Base-by-base conservation (phyloP, 2,329 filamentous ascomycete species). In the Alternaria atra region DNA sequence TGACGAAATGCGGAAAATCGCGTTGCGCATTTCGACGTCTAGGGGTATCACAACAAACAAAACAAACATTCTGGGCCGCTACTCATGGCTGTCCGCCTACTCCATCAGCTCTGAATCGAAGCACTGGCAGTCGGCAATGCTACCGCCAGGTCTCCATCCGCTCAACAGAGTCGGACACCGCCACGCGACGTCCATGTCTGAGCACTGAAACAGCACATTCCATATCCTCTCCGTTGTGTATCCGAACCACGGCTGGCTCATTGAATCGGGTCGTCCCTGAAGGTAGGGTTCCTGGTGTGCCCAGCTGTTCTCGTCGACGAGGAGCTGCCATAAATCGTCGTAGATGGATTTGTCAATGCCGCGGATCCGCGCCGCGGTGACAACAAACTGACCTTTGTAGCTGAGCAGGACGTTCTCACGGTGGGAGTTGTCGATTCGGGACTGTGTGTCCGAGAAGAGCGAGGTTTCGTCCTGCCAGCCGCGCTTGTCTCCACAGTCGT, bases 321-420 rank as follows among this genome's bases (percentile, higher is more conserved):
- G 61, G 1, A 67, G 66, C 4, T 70, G 52, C 53, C 63, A 55
- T 27, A 82, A 60, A 13, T 73, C 68, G 30, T 80, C 63, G 58
- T 80, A 82, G 15, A 80, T 63, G 6, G 51, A 52, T 50, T 73
- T 78, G 23, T 68, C 63, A 9, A 76, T 73, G 2, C 73, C 80
- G 1, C 81, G 72, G 6, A 84, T 80, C 1, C 84, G 75, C 5
- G 71, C 73, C 0, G 80, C 80, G 1, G 81, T 83, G 3, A 78
- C 81, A 37, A 84, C 71, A 65, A 85, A 84, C 52, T 83, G 80
- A 15, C 83, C 84, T 44, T 81, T 81, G 62, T 82, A 83, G 3
- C 80, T 81, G 6, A 84, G 71, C 0, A 81, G 70, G 0, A 81
- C 74, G 27, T 69, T 66, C 2, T 73, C 68, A 55, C 78, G 80